Conservation (phyloP, 1,284 basidiomycete species). For the Ustilago trichophora region DNA sequence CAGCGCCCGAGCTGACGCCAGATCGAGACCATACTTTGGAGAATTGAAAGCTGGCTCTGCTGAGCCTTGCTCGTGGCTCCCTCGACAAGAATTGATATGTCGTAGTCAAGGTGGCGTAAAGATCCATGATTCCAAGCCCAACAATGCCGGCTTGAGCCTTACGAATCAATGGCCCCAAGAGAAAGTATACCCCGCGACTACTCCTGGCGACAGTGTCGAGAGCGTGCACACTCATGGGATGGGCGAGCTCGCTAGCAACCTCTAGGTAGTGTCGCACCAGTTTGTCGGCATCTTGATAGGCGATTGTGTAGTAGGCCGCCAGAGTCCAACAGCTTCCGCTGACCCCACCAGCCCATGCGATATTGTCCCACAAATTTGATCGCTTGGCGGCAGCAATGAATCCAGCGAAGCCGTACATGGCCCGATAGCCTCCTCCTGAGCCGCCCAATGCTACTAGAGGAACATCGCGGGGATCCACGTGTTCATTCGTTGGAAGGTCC, state of each 20-base stretch:
- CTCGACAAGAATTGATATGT: conserved; percentile 56
- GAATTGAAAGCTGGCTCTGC: conserved; percentile 59
- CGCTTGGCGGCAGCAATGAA: conserved; percentile 57
- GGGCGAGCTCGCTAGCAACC: conserved; percentile 55
- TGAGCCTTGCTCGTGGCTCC: conserved; percentile 48
- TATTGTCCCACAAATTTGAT: conserved; percentile 58
- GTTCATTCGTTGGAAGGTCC: conserved; percentile 48
- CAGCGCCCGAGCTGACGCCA: conserved; percentile 28
- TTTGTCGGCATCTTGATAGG: conserved; percentile 41
- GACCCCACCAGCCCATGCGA: conserved; percentile 63
- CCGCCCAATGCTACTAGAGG: conserved; percentile 65
- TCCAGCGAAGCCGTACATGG: conserved; percentile 59
- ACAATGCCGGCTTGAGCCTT: conserved; percentile 57
- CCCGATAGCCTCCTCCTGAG: conserved; percentile 66
- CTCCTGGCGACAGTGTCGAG: conserved; percentile 58
- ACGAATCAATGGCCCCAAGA: conserved; percentile 57
- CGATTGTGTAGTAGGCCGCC: conserved; percentile 56
- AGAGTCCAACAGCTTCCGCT: conserved; percentile 66
- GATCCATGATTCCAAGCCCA: conserved; percentile 63
- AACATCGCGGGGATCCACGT: conserved; percentile 63
- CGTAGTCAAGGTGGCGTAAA: conserved; percentile 61
- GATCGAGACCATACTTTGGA: conserved; percentile 56
- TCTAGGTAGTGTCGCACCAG: conserved; percentile 52
- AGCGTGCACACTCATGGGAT: conserved; percentile 60
- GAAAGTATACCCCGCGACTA: conserved; percentile 57